Conservation (phyloP, 1,284 basidiomycete species). For the Rhodotorula sp. region DNA sequence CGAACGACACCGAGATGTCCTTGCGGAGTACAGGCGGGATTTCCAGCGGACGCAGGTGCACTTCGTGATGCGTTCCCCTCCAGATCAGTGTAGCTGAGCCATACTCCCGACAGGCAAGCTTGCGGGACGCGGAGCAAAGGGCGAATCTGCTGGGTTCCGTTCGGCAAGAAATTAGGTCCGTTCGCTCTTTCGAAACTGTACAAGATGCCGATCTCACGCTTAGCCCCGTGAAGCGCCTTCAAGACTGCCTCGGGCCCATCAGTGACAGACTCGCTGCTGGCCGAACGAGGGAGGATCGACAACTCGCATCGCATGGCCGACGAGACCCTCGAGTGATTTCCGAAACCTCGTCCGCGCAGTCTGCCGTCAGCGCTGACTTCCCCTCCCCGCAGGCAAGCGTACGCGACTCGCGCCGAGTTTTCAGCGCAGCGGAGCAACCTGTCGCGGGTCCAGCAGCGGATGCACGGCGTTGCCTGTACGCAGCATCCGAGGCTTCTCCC, state of each 20-base stretch:
- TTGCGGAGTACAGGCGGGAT: slow-evolving; percentile 82
- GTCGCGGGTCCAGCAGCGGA: slow-evolving; percentile 73
- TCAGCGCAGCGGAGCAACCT: slow-evolving; percentile 75
- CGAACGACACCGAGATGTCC: slow-evolving; percentile 84
- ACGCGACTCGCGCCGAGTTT: slow-evolving; percentile 94
- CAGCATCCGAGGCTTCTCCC: not conserved
- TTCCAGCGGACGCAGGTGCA: slow-evolving; percentile 74
- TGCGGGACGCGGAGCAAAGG: slow-evolving; percentile 79
- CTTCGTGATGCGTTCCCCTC: too few species aligned
- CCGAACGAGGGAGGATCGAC: slow-evolving; percentile 85
- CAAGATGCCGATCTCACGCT: slow-evolving; percentile 29
- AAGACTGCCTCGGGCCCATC: slow-evolving; percentile 61
- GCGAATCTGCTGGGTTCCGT: slow-evolving; percentile 87
- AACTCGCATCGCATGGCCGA: slow-evolving; percentile 93
- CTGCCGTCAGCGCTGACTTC: slow-evolving; percentile 48
- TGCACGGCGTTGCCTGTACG: slow-evolving; percentile 77
- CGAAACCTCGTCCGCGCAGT: too few species aligned
- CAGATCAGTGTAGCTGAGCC: too few species aligned
- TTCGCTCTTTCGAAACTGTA: slow-evolving; percentile 27
- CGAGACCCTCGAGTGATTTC: slow-evolving; percentile 73
- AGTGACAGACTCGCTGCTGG: slow-evolving; percentile 77
- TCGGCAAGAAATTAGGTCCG: slow-evolving; percentile 89
- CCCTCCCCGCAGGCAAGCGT: slow-evolving; percentile 72
- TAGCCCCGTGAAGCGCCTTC: slow-evolving; percentile 68
- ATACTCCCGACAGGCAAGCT: slow-evolving; percentile 60